Evolutionary conservation across 768 basidiomycete genomes (phyloP), one percentile per base, ranked within the genome.

Genomic region (Mycena vitilis): DNA sequence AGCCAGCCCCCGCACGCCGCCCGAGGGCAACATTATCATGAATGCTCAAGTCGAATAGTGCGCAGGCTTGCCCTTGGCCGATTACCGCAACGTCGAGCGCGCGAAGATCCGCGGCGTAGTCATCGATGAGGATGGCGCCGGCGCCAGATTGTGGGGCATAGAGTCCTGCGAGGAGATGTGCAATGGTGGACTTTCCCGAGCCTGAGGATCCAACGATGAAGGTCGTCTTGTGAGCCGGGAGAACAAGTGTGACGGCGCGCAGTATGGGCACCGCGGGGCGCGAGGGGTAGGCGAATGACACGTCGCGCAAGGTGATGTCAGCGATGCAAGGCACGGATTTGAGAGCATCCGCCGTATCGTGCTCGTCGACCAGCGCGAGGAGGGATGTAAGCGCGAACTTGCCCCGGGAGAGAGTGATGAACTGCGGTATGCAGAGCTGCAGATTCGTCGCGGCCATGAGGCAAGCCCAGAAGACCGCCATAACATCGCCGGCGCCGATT

Each of bases 381-480:
- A 96, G 82, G 0, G 88, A 83, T 1, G 85, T 89, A 85, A 95
- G 91, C 5, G 93, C 89, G 62, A 87, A 87, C 77, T 97, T 98
- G 63, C 95, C 97, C 75, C 92, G 92, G 20, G 91, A 86, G 66
- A 98, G 81, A 37, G 84, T 79, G 69, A 96, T 90, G 72, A 95
- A 81, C 68, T 93, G 89, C 0, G 96, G 95, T 12, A 98, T 88
- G 73, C 89, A 90, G 85, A 92, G 89, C 77, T 98, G 95, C 3
- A 98, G 81, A 77, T 95, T 95, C 73, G 87, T 91, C 1, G 93
- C 91, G 0, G 95, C 95, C 68, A 98, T 93, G 23, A 98, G 83
- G 77, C 95, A 96, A 0, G 97, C 96, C 96, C 97, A 99, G 78
- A 99, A 99, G 59, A 96, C 95, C n/a, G 93, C 90, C 91, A 96